Conservation (phyloP, 2,329 filamentous ascomycete species). For the Colletotrichum musae region DNA sequence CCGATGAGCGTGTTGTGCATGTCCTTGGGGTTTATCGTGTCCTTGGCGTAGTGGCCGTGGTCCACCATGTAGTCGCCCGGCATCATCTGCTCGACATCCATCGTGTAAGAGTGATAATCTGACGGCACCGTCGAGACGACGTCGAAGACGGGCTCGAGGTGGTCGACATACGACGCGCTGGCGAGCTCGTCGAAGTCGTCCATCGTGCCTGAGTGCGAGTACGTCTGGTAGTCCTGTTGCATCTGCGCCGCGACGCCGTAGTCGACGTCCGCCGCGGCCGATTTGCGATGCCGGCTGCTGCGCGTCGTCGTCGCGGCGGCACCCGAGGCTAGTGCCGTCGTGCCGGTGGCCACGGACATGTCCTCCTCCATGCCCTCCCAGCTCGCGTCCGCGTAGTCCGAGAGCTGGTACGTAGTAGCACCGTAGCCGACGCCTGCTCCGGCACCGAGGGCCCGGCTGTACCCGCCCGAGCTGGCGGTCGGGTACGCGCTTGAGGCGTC, state of each 20-base stretch:
- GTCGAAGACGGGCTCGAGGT: conserved; percentile 37
- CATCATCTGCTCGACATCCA: conserved; percentile 35
- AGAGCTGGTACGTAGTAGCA: conserved; percentile 24
- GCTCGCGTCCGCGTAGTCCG: conserved; percentile 32
- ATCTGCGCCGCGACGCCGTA: conserved; percentile 21
- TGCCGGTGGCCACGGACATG: conserved; percentile 23
- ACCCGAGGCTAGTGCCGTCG: background rate
- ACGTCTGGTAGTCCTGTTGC: conserved; percentile 26
- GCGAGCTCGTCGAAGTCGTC: conserved; percentile 35
- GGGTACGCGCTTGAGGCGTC: conserved; percentile 37
- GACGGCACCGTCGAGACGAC: conserved; percentile 37
- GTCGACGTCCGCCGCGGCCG: conserved; percentile 4
- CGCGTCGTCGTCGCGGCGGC: background rate
- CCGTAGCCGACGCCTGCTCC: conserved; percentile 12
- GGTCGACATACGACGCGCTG: conserved; percentile 28
- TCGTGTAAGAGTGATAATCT: conserved; percentile 37
- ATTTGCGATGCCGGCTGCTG: conserved; percentile 11
- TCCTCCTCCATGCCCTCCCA: conserved; percentile 28
- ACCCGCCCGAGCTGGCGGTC: conserved; percentile 18
- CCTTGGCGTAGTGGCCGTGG: conserved; percentile 31
- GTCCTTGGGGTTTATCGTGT: conserved; percentile 38
- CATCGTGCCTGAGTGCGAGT: conserved; percentile 20
- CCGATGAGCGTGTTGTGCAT: conserved; percentile 37
- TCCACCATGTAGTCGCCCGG: conserved; percentile 21
- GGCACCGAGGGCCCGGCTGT: conserved; percentile 29